phyloP scores from a whole-genome alignment of 1,284 basidiomycete species.

The Meira nashicola region DNA sequence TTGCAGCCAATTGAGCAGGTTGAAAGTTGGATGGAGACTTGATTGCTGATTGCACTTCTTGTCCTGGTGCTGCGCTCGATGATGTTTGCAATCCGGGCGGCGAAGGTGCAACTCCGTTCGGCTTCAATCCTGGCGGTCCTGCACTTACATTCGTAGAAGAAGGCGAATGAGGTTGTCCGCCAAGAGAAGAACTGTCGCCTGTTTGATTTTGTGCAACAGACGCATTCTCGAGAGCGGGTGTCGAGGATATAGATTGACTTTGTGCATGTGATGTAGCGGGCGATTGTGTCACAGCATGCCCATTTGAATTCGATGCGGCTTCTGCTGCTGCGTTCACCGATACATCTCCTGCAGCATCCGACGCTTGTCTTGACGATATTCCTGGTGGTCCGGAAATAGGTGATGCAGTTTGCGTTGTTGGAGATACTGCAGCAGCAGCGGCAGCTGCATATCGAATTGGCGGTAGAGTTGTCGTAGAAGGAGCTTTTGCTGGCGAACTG shows the following conservation, averaged over 20 bases:
- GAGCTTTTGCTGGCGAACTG: constrained; percentile 36
- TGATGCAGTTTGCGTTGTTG: constrained; percentile 9
- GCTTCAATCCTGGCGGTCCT: constrained; percentile 22
- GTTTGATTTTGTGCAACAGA: not conserved
- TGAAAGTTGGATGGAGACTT: constrained; percentile 16
- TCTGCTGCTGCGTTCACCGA: not conserved
- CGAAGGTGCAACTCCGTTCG: constrained; percentile 5
- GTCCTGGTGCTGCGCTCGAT: not conserved
- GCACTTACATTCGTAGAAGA: not conserved
- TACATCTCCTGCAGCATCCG: not conserved
- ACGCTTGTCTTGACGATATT: constrained; percentile 14
- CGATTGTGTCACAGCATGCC: not conserved
- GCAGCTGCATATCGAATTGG: constrained; percentile 83
- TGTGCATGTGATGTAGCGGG: constrained; percentile 6
- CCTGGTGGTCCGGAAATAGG: constrained; percentile 15
- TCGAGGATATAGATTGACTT: constrained; percentile 6
- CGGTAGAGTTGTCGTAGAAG: constrained; percentile 56
- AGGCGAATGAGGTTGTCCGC: constrained; percentile 3
- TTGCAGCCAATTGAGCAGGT: constrained; percentile 45
- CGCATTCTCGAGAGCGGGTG: constrained; percentile 15
- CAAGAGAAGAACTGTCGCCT: not conserved
- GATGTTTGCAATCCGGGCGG: not conserved
- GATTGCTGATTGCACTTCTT: constrained; percentile 11
- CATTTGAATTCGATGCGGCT: not conserved
- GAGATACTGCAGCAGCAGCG: constrained; percentile 68